These are phyloP conservation scores for Plasmopara muralis DNA, from an alignment of 352 stramenopile genomes.

Conservation along the genomic window DNA sequence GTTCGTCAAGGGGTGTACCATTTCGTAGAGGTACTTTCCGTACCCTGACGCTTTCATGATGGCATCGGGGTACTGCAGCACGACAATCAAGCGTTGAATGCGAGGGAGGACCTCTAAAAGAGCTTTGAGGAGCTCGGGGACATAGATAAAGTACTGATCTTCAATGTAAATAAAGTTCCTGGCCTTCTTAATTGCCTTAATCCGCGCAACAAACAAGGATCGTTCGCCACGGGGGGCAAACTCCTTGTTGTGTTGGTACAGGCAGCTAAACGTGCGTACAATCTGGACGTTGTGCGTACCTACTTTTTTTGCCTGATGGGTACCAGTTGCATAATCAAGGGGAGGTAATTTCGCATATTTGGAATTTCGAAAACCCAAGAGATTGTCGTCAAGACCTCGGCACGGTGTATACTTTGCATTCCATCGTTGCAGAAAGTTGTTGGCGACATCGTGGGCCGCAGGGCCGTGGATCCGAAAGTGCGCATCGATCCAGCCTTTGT, in stretches of 20 bases:
- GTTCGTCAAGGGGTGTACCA: slow-evolving; percentile 34
- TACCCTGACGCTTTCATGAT: slow-evolving; percentile 26
- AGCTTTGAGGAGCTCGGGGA: slow-evolving; percentile 36
- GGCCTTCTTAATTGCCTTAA: slow-evolving; percentile 38
- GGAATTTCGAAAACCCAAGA: slow-evolving; percentile 15
- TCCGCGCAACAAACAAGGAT: slow-evolving; percentile 36
- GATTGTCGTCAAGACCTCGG: slow-evolving; percentile 10
- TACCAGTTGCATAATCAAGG: slow-evolving; percentile 6
- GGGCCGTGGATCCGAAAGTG: slow-evolving; percentile 38
- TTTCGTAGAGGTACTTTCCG: slow-evolving; percentile 51
- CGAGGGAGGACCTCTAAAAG: slow-evolving; percentile 37
- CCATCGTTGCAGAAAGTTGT: slow-evolving; percentile 52
- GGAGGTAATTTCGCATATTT: slow-evolving; percentile 13
- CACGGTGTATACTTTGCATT: slow-evolving; percentile 27
- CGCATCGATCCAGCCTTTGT: slow-evolving; percentile 52
- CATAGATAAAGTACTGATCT: slow-evolving; percentile 31
- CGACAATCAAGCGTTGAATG: slow-evolving; percentile 43
- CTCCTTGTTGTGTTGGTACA: slow-evolving; percentile 37
- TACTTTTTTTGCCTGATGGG: slow-evolving; percentile 8
- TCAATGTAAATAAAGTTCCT: slow-evolving; percentile 33
- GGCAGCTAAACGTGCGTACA: slow-evolving; percentile 48
- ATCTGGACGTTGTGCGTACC: slow-evolving; percentile 41
- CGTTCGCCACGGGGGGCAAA: slow-evolving; percentile 48
- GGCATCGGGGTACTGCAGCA: slow-evolving; percentile 24
- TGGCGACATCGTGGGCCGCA: slow-evolving; percentile 39